Percentiles rank a stretch among this genome's conserved stretches.
Conservation (phyloP, 495 filamentous ascomycete genomes). For the Lepraria neglecta region DNA sequence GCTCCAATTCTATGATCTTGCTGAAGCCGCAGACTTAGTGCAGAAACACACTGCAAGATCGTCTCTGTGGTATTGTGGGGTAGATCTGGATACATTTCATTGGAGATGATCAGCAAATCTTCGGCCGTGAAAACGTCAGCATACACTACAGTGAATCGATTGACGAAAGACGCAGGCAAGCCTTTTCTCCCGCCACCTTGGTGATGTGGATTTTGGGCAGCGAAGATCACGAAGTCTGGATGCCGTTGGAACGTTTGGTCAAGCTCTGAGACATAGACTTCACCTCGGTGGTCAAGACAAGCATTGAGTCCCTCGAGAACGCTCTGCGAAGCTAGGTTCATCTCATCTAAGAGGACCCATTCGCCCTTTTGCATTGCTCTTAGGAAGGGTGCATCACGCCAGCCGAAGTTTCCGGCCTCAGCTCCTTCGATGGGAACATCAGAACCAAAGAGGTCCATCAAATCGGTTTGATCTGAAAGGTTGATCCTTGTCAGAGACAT, state of each 20-base stretch:
- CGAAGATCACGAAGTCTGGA: constrained; percentile 84
- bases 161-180: constrained; percentile 90
- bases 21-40: constrained; percentile 63
- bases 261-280: constrained; percentile 90
- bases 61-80: constrained; percentile 48
- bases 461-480: constrained; percentile 92
- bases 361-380: constrained; percentile 91
- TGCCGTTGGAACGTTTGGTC: constrained; percentile 88
- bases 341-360: constrained; percentile 96
- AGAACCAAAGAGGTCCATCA: constrained; percentile 95
- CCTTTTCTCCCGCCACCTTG: constrained; percentile 96
- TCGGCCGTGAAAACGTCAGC: constrained; percentile 76
- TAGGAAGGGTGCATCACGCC: constrained; percentile 92
- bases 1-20: constrained; percentile 60
- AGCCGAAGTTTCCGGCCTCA: constrained; percentile 78
- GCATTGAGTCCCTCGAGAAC: constrained; percentile 96
- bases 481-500: constrained; percentile 87
- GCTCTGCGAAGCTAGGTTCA: constrained; percentile 97
- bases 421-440: constrained; percentile 92
- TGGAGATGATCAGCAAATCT: constrained; percentile 77
- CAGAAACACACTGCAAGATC: constrained; percentile 74
- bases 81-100: constrained; percentile 62
- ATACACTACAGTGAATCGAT: constrained; percentile 97
- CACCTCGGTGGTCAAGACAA: constrained; percentile 93
- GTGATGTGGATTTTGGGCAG: constrained; percentile 95